phyloP scores from a whole-genome alignment of 2,329 filamentous ascomycete species.

The Chaetomium sp. region DNA sequence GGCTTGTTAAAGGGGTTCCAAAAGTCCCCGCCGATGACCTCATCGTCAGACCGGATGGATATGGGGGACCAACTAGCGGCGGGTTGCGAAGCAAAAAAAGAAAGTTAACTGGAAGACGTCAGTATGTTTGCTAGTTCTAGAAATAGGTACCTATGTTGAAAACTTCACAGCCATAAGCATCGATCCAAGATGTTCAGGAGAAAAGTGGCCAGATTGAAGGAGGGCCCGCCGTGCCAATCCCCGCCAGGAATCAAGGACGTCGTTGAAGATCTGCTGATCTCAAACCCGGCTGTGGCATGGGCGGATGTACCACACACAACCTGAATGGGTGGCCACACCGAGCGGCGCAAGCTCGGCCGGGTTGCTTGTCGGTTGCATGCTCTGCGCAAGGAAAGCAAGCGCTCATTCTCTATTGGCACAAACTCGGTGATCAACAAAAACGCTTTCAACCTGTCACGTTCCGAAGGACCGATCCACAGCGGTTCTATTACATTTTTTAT shows the following conservation, averaged over 20 bases:
- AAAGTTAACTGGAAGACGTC: not conserved
- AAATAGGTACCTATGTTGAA: not conserved
- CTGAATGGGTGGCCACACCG: constrained; percentile 1
- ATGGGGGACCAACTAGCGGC: not conserved
- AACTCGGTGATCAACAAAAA: not conserved
- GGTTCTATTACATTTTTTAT: not conserved
- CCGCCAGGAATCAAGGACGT: not conserved
- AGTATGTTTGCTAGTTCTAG: not conserved
- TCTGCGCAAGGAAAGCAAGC: not conserved
- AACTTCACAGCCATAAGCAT: not conserved
- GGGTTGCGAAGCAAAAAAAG: no score
- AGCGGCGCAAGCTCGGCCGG: not conserved
- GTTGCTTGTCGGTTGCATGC: constrained; percentile 9
- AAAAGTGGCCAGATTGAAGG: not conserved
- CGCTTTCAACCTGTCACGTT: not conserved
- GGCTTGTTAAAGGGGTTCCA: not conserved
- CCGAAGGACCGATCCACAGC: not conserved
- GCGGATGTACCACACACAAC: not conserved
- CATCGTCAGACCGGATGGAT: constrained; percentile 2
- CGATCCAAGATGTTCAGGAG: not conserved
- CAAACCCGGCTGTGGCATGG: constrained; percentile 12
- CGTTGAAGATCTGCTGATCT: constrained; percentile 22
- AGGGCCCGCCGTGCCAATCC: not conserved
- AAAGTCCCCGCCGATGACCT: constrained; percentile 15
- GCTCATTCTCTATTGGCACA: not conserved